A percentile compares a stretch with the other conserved stretches of the same genome.
Evolutionary conservation across 257 asterid genomes (phyloP).

Genomic region (Prunella vulgaris): DNA sequence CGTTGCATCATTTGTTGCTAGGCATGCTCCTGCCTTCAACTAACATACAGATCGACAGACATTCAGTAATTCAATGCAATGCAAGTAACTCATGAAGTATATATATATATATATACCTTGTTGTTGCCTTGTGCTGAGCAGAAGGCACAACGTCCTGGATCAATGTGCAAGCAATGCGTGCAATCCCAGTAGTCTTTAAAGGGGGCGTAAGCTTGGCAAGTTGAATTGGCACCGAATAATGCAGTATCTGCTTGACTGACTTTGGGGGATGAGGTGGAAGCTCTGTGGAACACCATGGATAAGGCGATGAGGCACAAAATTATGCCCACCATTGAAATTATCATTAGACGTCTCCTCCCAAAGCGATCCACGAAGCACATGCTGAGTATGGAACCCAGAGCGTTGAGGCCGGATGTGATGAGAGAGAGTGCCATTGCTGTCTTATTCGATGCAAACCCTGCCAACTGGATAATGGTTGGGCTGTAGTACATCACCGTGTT

Average conservation of each 20-base stretch:
- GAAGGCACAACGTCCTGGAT: conserved; percentile 32
- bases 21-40: conserved; percentile 42
- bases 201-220: conserved; percentile 40
- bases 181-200: conserved; percentile 44
- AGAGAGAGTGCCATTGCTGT: no score
- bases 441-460: no score
- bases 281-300: conserved; percentile 25
- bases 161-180: conserved; percentile 35
- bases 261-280: conserved; percentile 34
- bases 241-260: conserved; percentile 30
- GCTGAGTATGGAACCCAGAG: no score
- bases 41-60: neutral
- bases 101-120: no score
- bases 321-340: no score
- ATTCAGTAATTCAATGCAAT: no score
- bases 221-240: conserved; percentile 40
- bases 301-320: neutral
- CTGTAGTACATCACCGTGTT: no score
- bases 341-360: no score
- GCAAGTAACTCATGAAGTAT: no score
- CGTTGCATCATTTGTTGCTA: conserved; percentile 22
- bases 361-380: no score
- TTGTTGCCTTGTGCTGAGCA: conserved; percentile 35
- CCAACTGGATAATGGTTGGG: no score
- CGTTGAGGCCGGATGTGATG: no score